Conservation (phyloP, 1,284 basidiomycete species). For the Meira nashicola region DNA sequence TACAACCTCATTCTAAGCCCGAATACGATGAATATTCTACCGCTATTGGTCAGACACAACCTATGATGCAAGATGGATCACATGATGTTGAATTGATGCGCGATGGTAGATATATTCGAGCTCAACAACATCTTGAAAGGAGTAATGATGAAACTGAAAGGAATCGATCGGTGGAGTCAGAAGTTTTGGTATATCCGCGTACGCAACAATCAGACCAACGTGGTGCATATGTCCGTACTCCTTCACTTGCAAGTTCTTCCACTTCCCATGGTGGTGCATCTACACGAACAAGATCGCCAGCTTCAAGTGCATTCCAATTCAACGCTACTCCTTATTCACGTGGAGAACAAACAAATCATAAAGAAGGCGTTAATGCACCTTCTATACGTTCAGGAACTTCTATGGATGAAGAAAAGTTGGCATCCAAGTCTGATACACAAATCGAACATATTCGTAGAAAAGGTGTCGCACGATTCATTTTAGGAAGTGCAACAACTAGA, state of each 20-base stretch:
- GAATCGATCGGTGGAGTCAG: neutral
- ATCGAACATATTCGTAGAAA: neutral
- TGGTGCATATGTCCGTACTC: neutral
- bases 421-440: neutral
- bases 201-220: no score
- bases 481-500: neutral
- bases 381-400: neutral
- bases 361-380: neutral
- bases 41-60: no score
- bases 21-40: no score
- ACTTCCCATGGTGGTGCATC: neutral
- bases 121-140: neutral
- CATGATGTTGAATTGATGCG: no score
- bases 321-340: slow-evolving; percentile 10
- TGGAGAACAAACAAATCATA: neutral
- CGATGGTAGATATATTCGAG: no score
- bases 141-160: neutral
- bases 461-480: slow-evolving; percentile 9
- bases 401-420: no score
- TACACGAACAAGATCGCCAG: slow-evolving; percentile 4
- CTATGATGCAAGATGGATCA: no score
- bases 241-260: slow-evolving; percentile 1
- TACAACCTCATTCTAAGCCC: neutral
- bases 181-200: no score
- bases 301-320: slow-evolving; percentile 11